Evolutionary conservation across 345 rosid genomes (phyloP).

Genomic region (Sisymbrium altissimum): DNA sequence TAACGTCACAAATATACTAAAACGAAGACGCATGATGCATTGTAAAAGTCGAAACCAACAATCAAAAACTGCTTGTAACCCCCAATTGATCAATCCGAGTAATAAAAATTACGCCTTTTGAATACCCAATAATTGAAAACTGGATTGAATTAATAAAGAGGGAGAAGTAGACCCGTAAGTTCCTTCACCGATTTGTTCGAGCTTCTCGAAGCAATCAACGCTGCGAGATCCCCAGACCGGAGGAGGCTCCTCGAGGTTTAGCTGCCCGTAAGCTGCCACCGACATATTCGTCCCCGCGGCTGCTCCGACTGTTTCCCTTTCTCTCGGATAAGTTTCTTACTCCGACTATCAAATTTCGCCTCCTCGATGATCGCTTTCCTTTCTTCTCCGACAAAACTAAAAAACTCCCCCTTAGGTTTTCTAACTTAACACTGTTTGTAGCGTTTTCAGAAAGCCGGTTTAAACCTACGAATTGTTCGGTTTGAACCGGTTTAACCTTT

Average conservation of each 20-base stretch:
- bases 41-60: background rate
- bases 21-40: too few relatives aligned
- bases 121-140: background rate
- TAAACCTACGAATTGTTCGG: background rate
- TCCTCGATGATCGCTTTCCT: background rate
- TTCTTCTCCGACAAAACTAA: background rate
- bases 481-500: slow-evolving; percentile 4
- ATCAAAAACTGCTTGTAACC: background rate
- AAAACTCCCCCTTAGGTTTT: background rate
- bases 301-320: background rate
- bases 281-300: slow-evolving; percentile 39
- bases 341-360: slow-evolving; percentile 1
- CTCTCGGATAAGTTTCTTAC: background rate
- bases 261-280: slow-evolving; percentile 51
- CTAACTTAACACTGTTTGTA: background rate
- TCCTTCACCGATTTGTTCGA: slow-evolving; percentile 88
- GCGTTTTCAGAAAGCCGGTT: background rate
- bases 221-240: slow-evolving; percentile 75
- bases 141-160: background rate
- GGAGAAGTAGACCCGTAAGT: slow-evolving; percentile 59
- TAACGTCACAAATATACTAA: too few relatives aligned
- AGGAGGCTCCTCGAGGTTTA: slow-evolving; percentile 56
- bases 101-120: background rate
- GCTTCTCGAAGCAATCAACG: slow-evolving; percentile 75
- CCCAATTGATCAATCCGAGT: background rate